Evolutionary conservation across 2,329 filamentous ascomycete genomes (phyloP), one percentile per base, ranked within the genome.

Genomic region (Diaporthe sp.): DNA sequence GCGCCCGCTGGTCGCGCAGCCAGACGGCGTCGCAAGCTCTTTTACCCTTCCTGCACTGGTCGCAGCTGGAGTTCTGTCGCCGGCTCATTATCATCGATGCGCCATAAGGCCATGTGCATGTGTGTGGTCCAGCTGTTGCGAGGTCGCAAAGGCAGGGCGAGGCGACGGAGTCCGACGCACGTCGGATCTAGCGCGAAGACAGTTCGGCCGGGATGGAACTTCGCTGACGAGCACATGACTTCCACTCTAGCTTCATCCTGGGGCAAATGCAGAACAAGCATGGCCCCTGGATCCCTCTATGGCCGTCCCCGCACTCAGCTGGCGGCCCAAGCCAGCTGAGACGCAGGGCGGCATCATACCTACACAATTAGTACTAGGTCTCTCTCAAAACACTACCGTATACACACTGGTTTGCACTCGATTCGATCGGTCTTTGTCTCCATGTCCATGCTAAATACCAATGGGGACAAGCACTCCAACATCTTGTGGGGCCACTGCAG

Each of bases 21-120:
- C 74, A 74, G 55, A 71, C 74, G 5, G 73, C 73, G 61, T 77
- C 76, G 38, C 76, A 77, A 8, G 75, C 76, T 38, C 76, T 50
- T 58, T 77, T 77, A 17, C 71, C 71, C 57, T 76, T 77, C 68
- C 76, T 68, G 58, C 76, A 77, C 69, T 77, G 76, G 66, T 77
- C 76, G 61, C 76, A 77, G 35, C 71, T 74, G 69, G 68, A 73
- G 38, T 77, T 77, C 30, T 77, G 76, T 55, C 76, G 74, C 57
- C 76, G 58, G 71, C 74, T 75, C 71, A 74, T 75, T 40, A 42
- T 73, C 57, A 40, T 71, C 38, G 61, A 33, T 67, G 13, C 7
- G 45, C 45, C 45, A 52, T 50, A 67, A 52, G 61, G 61, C 42
- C n/a, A 38, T 25, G 61, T 52, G 61, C 28, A 33, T 38, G 61